phyloP scores from a whole-genome alignment of 2,329 filamentous ascomycete species.

The Venturia oleaginea region DNA sequence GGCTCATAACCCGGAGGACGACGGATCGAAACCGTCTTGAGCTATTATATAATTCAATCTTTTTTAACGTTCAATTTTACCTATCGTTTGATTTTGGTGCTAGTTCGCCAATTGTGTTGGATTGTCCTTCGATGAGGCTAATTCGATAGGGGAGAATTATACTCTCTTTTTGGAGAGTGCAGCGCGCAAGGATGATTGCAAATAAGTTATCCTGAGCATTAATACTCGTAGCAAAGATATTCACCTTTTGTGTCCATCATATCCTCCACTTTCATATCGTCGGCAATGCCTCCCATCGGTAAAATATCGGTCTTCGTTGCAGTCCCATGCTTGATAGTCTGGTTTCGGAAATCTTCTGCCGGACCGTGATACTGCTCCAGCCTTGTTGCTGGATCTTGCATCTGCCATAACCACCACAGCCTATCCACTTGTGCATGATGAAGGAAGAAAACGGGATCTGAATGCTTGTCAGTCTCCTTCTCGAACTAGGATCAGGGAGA shows the following conservation, averaged over 20 bases:
- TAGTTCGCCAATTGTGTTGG: too few relatives aligned
- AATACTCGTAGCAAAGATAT: not conserved
- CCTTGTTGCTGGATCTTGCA: not conserved
- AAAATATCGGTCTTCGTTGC: not conserved
- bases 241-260: not conserved
- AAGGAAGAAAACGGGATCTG: slow-evolving; percentile 26
- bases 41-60: too few relatives aligned
- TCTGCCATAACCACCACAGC: slow-evolving; percentile 25
- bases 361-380: not conserved
- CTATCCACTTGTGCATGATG: slow-evolving; percentile 25
- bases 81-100: too few relatives aligned
- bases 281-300: not conserved
- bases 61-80: too few relatives aligned
- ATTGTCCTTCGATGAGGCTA: too few relatives aligned
- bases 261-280: not conserved
- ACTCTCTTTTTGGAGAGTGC: too few relatives aligned
- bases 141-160: too few relatives aligned
- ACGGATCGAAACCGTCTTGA: slow-evolving; percentile 17
- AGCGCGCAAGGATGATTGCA: too few relatives aligned
- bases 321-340: not conserved
- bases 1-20: slow-evolving; percentile 26
- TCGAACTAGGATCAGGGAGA: not conserved
- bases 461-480: not conserved
- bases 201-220: not conserved
- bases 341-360: not conserved